Evolutionary conservation across 2,329 filamentous ascomycete genomes (phyloP).

Genomic region (Helminthosporium solani): DNA sequence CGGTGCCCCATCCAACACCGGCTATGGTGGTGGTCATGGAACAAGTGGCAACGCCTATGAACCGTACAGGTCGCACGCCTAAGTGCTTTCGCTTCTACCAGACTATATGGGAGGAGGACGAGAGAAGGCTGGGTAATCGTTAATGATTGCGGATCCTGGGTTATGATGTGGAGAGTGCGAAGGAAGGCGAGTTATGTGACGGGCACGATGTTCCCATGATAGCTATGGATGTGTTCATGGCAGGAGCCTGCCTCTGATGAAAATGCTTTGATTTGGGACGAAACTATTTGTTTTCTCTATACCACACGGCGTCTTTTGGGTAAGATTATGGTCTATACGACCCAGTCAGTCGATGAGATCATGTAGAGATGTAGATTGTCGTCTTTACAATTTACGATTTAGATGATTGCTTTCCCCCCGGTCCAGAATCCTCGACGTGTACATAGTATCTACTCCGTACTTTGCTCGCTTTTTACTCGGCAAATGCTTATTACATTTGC

Average conservation of each 20-base stretch:
- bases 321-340: no score
- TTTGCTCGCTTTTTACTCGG: no score
- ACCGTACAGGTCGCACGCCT: slow-evolving; percentile 39
- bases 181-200: not conserved
- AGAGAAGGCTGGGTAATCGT: not conserved
- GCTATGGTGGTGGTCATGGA: slow-evolving; percentile 11
- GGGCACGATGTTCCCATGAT: not conserved
- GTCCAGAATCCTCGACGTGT: no score
- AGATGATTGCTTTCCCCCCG: no score
- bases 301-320: not conserved
- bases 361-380: no score
- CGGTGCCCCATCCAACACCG: slow-evolving; percentile 22
- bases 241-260: not conserved
- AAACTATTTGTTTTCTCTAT: not conserved
- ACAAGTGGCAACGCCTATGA: slow-evolving; percentile 42
- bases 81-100: not conserved
- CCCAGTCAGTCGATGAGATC: no score
- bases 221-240: not conserved
- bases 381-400: no score
- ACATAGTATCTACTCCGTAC: no score
- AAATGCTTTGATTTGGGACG: not conserved
- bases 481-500: no score
- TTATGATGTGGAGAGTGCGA: not conserved
- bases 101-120: not conserved
- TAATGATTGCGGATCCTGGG: not conserved